Percentiles rank a stretch among this genome's conserved stretches.
Conservation (phyloP, 495 filamentous ascomycete species). For the Trichoderma orchidacearum region DNA sequence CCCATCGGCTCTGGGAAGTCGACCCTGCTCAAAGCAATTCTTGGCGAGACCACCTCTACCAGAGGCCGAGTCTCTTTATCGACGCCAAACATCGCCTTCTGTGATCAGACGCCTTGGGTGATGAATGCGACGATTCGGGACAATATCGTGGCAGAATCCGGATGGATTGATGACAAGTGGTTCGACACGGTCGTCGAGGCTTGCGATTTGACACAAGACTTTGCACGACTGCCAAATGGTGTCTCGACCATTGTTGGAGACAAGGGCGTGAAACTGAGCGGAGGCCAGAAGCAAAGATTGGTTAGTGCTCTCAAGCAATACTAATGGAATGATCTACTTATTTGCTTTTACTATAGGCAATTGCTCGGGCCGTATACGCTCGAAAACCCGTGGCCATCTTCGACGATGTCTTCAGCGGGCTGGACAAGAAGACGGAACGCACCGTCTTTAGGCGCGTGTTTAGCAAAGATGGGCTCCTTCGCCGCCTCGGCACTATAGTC, state of each 20-base stretch:
- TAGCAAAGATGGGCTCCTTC: constrained; percentile 38
- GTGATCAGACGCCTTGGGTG: constrained; percentile 34
- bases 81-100: constrained; percentile 14
- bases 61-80: constrained; percentile 10
- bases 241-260: constrained; percentile 47
- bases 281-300: constrained; percentile 53
- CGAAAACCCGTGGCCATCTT: constrained; percentile 9
- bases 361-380: constrained; percentile 12
- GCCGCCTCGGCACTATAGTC: constrained; percentile 31
- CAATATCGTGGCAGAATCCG: constrained; percentile 39
- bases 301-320: constrained; percentile 2
- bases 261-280: constrained; percentile 48
- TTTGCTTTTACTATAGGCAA: constrained; percentile 6
- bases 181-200: constrained; percentile 51
- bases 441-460: constrained; percentile 42
- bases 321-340: background rate
- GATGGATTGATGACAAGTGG: constrained; percentile 38
- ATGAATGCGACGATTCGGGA: constrained; percentile 45
- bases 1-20: constrained; percentile 38
- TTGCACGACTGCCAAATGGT: constrained; percentile 35
- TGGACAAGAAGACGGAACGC: constrained; percentile 46
- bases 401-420: constrained; percentile 28
- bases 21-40: constrained; percentile 30
- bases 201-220: constrained; percentile 45
- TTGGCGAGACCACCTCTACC: constrained; percentile 31